A percentile compares a stretch with the other conserved stretches of the same genome.
These are phyloP conservation scores for Pseudogymnoascus verrucosus DNA, from an alignment of 2,329 filamentous ascomycete genomes.

Conservation along the genomic window DNA sequence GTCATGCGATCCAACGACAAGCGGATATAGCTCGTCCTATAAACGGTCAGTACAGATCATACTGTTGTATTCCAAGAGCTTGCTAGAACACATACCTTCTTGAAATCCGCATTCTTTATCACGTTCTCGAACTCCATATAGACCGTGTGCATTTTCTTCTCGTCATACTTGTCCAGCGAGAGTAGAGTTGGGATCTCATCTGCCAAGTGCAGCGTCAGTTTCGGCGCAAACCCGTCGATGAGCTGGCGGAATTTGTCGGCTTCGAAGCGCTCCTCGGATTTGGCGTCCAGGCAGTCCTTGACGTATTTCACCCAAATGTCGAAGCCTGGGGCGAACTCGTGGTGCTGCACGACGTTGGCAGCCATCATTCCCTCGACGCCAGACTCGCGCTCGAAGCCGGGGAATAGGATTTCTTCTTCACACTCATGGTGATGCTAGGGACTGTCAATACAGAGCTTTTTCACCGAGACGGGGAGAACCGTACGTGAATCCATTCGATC, in stretches of 20 bases:
- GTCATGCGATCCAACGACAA: neutral
- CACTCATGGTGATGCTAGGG: conserved; percentile 32
- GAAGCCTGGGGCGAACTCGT: conserved; percentile 32
- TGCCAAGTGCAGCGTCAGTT: conserved; percentile 30
- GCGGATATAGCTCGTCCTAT: neutral
- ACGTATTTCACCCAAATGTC: conserved; percentile 28
- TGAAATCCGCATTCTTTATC: neutral
- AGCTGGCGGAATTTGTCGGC: conserved; percentile 26
- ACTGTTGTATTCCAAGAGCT: neutral
- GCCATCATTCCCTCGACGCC: conserved; percentile 34
- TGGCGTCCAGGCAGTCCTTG: conserved; percentile 21
- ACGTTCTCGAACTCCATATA: neutral
- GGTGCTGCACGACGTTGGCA: conserved; percentile 35
- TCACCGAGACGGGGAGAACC: conserved; percentile 16
- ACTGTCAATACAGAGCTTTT: conserved; percentile 25
- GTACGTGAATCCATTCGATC: neutral
- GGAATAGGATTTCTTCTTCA: conserved; percentile 35
- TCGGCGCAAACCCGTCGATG: conserved; percentile 31
- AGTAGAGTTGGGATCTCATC: conserved; percentile 34
- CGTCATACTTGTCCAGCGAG: conserved; percentile 28
- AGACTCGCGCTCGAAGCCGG: conserved; percentile 29
- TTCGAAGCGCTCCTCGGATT: conserved; percentile 24
- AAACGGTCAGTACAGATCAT: neutral
- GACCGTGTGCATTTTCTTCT: conserved; percentile 17
- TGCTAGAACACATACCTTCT: neutral